These are phyloP conservation scores for Geopyxis carbonaria DNA, from an alignment of 495 filamentous ascomycete species.

Conservation along the genomic window DNA sequence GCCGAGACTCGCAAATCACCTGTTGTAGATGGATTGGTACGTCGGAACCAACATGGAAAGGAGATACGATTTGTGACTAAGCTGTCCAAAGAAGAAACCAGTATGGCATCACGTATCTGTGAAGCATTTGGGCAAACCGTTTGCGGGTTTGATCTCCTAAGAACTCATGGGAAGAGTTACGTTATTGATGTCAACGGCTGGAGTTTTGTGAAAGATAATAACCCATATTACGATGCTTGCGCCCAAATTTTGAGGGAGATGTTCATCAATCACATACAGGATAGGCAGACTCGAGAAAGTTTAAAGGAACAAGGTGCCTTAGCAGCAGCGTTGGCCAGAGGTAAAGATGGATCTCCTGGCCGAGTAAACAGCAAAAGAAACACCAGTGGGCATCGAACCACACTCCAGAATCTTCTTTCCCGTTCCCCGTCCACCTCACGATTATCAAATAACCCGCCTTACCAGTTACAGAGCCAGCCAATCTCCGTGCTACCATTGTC, in stretches of 20 bases:
- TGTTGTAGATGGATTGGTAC: constrained; percentile 88
- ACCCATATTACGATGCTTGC: constrained; percentile 90
- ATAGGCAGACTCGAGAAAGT: constrained; percentile 31
- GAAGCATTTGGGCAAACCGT: constrained; percentile 86
- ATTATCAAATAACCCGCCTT: constrained; percentile 34
- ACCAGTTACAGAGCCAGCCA: constrained; percentile 16
- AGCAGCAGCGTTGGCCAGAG: constrained; percentile 13
- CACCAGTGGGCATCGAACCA: constrained; percentile 24
- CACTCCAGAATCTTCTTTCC: constrained; percentile 38
- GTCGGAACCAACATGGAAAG: constrained; percentile 91
- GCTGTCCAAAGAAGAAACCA: constrained; percentile 60
- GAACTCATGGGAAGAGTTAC: constrained; percentile 73
- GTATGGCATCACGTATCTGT: constrained; percentile 77
- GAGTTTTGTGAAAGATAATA: constrained; percentile 99
- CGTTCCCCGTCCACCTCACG: constrained; percentile 24
- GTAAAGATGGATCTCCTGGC: constrained; percentile 21
- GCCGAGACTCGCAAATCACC: constrained; percentile 94
- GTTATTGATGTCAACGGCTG: constrained; percentile 99
- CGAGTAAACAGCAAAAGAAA: constrained; percentile 19
- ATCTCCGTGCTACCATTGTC: constrained; percentile 16
- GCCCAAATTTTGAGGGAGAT: constrained; percentile 69
- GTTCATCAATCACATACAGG: constrained; percentile 60
- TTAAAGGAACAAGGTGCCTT: constrained; percentile 16
- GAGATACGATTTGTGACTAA: constrained; percentile 89
- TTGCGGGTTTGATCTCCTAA: constrained; percentile 89